Base-by-base conservation (phyloP, 768 basidiomycete species). In the Lactarius trivialis region DNA sequence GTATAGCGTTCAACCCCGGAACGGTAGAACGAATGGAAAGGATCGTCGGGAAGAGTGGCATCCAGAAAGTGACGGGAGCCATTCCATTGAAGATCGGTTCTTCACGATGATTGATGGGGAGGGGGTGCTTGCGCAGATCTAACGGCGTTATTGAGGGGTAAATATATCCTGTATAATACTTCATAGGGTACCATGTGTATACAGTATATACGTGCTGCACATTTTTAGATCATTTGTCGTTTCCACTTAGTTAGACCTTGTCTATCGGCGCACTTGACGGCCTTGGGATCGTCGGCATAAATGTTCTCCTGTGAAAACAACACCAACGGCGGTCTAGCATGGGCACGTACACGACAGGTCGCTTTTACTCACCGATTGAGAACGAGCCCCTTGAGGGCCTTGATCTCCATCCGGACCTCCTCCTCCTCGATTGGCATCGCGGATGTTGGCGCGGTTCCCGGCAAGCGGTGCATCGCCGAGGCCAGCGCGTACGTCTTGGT, bases 361-460 rank as follows among this genome's bases (percentile, higher is more conserved):
- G 41, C 11, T n/a, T 26, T n/a, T 8, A 76, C 78, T 66, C 68
- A 83, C 84, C 90, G 76, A 70, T 89, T 92, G 49, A 92, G 75
- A 52, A 88, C 88, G 24, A 91, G 78, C 9, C 89, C 89, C 68
- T 91, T 92, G 68, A 92, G 73, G 14, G 87, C 85, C 60, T 87
- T 78, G 50, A 92, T 86, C 70, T 92, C 90, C 62, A 83, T 79
- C 61, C 82, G 80, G 14, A 91, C 70, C 59, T 90, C 89, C 66
- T 91, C 89, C 70, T 85, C 85, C 50, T 83, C 77, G 19, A 71
- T 69, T 55, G 64, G 66, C 59, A 64, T 65, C 15, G 66, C 45
- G n/a, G 71, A 56, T 4, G 67, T 19, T 15, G 45, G 43, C 8
- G 41, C 55, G 21, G 63, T 52, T 2, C 69, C 73, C 4, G 71